phyloP scores from a whole-genome alignment of 2,329 filamentous ascomycete genomes.

The Incumbomyces lentus region DNA sequence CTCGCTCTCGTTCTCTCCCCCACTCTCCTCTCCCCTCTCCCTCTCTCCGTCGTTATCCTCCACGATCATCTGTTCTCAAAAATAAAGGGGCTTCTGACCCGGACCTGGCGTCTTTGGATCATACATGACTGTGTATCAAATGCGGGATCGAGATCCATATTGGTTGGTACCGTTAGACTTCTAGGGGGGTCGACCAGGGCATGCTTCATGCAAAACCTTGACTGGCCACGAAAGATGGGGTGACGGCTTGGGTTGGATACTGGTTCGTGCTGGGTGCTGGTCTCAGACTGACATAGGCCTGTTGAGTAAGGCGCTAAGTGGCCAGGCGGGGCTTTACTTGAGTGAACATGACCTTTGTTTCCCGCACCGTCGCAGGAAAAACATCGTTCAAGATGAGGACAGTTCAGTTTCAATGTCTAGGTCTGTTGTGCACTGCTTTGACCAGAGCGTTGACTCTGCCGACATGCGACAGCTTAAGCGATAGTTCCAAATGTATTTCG shows the following conservation, averaged over 20 bases:
- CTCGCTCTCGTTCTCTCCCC: background rate
- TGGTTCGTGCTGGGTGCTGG: background rate
- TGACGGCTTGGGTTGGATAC: no score
- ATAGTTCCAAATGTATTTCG: no score
- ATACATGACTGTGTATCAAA: constrained; percentile 8
- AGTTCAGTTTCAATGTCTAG: background rate
- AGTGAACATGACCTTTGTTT: no score
- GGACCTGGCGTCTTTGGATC: background rate
- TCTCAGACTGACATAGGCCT: no score
- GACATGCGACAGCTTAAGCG: no score
- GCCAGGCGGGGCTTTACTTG: no score
- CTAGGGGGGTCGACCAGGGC: constrained; percentile 1
- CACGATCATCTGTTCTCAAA: background rate
- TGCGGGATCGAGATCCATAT: background rate
- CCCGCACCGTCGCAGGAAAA: no score
- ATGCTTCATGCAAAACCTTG: constrained; percentile 10
- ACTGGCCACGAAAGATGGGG: background rate
- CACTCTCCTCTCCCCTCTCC: background rate
- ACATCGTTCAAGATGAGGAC: background rate
- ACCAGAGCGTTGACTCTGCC: no score
- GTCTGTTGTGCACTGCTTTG: background rate
- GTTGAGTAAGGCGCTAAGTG: no score
- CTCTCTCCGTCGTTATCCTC: background rate
- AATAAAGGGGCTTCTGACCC: background rate
- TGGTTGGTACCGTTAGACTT: background rate